Evolutionary conservation across 1,284 basidiomycete genomes (phyloP), one percentile per base, ranked within the genome.

Genomic region (Microstroma glucosiphilum): DNA sequence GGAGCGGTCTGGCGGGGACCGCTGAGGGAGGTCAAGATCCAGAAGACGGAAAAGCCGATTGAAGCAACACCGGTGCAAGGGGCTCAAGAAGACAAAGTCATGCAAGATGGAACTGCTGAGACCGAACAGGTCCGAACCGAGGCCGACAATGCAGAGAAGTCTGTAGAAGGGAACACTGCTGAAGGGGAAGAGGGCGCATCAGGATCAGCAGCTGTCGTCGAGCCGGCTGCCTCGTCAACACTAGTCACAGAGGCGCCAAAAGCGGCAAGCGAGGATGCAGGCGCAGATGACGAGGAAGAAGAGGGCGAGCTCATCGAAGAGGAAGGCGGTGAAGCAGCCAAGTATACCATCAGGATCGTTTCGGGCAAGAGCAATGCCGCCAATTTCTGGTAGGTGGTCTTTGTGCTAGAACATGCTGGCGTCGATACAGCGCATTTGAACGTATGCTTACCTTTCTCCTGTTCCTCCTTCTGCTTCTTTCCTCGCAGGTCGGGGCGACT

Each of bases 331-430:
- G 42, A 53, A 41, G 19, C 56, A n/a, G 26, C 57, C 12, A 65
- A 58, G 19, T 69, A 58, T 53, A 61, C 65, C 23, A 59, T 73
- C n/a, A 71, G 76, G 60, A 69, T 77, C 55, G 75, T 75, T 1
- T 74, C 73, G 17, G 76, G 74, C 65, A 64, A 69, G 46, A 75
- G 71, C 69, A 76, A 78, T 60, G 69, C 75, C 43, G 67, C 67
- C 54, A 79, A 78, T 70, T 79, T 73, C 60, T 79, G 77, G 77
- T 61, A 21, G 9, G 30, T 37, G 9, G 30, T 37, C 3, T 9
- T 53, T 51, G 40, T 37, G n/a, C 30, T 15, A n/a, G 12, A 37
- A 37, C 4, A 9, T 37, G 30, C 30, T 37, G 9, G 53, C 21
- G 30, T 58, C 3, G 41, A 17, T 2, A 41, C 51, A 58, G 3